A percentile compares a stretch with the other conserved stretches of the same genome.
Evolutionary conservation across 2,329 filamentous ascomycete genomes (phyloP).

Genomic region (Waltergamsia citrina): DNA sequence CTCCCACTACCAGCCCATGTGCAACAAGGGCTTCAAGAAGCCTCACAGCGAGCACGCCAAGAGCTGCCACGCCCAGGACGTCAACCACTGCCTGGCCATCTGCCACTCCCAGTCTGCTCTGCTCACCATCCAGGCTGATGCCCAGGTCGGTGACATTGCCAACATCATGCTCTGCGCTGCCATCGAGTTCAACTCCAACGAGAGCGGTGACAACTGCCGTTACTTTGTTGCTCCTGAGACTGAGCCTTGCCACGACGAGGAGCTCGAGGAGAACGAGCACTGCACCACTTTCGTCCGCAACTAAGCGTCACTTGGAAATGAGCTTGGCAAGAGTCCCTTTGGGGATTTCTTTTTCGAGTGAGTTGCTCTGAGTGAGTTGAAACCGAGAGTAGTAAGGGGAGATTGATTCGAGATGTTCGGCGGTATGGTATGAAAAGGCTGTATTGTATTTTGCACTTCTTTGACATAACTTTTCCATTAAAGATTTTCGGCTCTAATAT

Average conservation of each 20-base stretch:
- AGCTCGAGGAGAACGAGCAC: constrained; percentile 11
- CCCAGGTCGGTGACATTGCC: constrained; percentile 7
- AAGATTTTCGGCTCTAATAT: neutral
- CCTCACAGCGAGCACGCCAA: constrained; percentile 8
- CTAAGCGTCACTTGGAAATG: too few relatives aligned
- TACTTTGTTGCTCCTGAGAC: constrained; percentile 12
- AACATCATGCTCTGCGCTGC: constrained; percentile 12
- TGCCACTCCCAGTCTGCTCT: constrained; percentile 12
- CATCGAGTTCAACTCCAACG: constrained; percentile 11
- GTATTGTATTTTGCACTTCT: neutral
- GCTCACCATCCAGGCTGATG: constrained; percentile 9
- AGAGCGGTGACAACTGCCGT: constrained; percentile 12
- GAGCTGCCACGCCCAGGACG: constrained; percentile 9
- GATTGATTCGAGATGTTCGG: too few relatives aligned
- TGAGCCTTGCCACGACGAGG: constrained; percentile 11
- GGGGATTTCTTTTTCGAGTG: too few relatives aligned
- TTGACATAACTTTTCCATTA: neutral
- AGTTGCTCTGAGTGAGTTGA: too few relatives aligned
- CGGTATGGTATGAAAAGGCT: too few relatives aligned
- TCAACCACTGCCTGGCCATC: constrained; percentile 13
- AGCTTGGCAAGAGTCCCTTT: too few relatives aligned
- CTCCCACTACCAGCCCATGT: constrained; percentile 14
- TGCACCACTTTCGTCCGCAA: constrained; percentile 13
- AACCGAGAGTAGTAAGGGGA: too few relatives aligned
- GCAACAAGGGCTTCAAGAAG: constrained; percentile 14